Evolutionary conservation across 768 basidiomycete species (phyloP).

Genomic region (Tricholoma matsutake): DNA sequence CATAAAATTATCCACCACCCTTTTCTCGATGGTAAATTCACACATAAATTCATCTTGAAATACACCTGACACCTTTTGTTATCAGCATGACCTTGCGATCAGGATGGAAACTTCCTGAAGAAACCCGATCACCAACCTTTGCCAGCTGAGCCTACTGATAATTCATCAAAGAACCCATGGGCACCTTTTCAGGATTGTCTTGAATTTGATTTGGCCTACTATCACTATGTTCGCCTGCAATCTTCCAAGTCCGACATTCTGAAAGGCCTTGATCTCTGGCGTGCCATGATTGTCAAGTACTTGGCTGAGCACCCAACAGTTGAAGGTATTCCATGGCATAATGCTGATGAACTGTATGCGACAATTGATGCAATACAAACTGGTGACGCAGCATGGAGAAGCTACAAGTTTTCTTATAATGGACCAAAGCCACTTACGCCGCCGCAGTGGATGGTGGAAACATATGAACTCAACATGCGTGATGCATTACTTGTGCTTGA

Average conservation of each 20-base stretch:
- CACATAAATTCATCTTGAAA: no score
- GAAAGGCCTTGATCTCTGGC: slow-evolving; percentile 8
- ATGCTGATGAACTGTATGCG: slow-evolving; percentile 19
- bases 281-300: slow-evolving; percentile 1
- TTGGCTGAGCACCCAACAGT: background rate
- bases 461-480: background rate
- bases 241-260: slow-evolving; percentile 5
- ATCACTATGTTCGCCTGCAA: slow-evolving; percentile 7
- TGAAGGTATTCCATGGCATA: slow-evolving; percentile 13
- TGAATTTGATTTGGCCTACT: slow-evolving; percentile 6
- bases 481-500: slow-evolving; percentile 6
- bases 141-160: no score
- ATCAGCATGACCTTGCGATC: slow-evolving; percentile 14
- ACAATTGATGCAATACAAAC: slow-evolving; percentile 22
- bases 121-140: background rate
- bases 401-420: slow-evolving; percentile 15
- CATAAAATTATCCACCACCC: slow-evolving; percentile 9
- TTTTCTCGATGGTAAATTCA: slow-evolving; percentile 12
- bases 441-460: slow-evolving; percentile 3
- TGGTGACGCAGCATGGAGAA: slow-evolving; percentile 23
- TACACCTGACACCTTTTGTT: no score
- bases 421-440: slow-evolving; percentile 15
- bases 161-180: slow-evolving; percentile 1
- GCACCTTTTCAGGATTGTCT: slow-evolving; percentile 7
- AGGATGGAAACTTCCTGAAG: background rate